phyloP scores from a whole-genome alignment of 2,329 filamentous ascomycete species.

The Achaetomium macrosporum region DNA sequence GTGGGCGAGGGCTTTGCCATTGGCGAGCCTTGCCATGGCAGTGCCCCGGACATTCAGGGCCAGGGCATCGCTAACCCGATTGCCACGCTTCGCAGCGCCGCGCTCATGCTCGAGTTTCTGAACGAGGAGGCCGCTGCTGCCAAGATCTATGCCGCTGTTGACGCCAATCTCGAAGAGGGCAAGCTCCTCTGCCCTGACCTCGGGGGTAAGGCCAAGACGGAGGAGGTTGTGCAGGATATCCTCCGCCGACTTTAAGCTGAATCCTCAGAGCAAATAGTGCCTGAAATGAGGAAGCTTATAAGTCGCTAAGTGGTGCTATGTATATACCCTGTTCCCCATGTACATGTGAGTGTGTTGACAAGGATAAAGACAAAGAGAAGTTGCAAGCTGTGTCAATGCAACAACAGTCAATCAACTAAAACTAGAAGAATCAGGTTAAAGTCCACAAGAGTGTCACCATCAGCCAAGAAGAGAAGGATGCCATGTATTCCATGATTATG shows the following conservation, averaged over 20 bases:
- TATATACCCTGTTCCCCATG: conserved; percentile 15
- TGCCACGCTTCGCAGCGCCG: conserved; percentile 84
- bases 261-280: background rate
- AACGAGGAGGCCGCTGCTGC: conserved; percentile 81
- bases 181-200: conserved; percentile 81
- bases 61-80: conserved; percentile 93
- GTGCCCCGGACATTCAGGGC: conserved; percentile 91
- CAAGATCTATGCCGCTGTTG: conserved; percentile 85
- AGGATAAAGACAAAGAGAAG: conserved; percentile 1
- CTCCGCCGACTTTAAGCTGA: conserved; percentile 64
- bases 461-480: background rate
- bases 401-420: too few species aligned
- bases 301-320: background rate
- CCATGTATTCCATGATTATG: conserved; percentile 3
- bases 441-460: too few species aligned
- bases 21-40: conserved; percentile 95
- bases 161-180: conserved; percentile 80
- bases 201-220: conserved; percentile 78
- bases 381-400: too few species aligned
- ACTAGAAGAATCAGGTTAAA: too few species aligned
- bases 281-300: background rate
- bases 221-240: conserved; percentile 82
- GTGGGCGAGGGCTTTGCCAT: conserved; percentile 93
- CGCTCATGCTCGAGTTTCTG: conserved; percentile 94
- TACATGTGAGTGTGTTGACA: background rate